Conservation (phyloP, 1,284 basidiomycete species). For the Xanthoconium separans region DNA sequence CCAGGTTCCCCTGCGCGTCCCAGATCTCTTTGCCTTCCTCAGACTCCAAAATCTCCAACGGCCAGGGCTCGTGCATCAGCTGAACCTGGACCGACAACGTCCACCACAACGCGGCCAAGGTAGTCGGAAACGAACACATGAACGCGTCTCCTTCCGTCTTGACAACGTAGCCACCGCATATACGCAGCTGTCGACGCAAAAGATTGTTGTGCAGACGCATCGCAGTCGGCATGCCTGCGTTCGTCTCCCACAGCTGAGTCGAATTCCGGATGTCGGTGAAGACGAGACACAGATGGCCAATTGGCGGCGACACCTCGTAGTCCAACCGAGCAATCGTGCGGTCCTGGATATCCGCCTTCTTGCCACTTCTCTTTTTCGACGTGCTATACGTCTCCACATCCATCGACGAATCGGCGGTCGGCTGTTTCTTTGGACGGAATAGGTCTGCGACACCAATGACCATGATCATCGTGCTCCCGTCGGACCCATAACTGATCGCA, state of each 20-base stretch:
- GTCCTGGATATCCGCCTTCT: conserved; percentile 52
- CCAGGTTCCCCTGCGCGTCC: conserved; percentile 68
- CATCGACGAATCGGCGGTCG: conserved; percentile 43
- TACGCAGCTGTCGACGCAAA: conserved; percentile 82
- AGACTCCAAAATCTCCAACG: conserved; percentile 89
- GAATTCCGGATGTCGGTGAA: conserved; percentile 99
- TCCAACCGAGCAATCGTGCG: conserved; percentile 62
- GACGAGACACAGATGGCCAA: conserved; percentile 89
- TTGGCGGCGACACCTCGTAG: conserved; percentile 84
- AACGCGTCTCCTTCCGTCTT: conserved; percentile 99
- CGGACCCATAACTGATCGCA: conserved; percentile 95
- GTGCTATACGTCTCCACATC: conserved; percentile 41
- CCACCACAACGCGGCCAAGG: conserved; percentile 89
- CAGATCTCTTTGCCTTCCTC: conserved; percentile 86
- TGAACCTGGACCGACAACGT: conserved; percentile 87
- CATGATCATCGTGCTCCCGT: conserved; percentile 98
- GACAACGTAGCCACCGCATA: conserved; percentile 97
- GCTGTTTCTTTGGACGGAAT: conserved; percentile 56
- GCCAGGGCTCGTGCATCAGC: conserved; percentile 89
- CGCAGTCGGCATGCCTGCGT: conserved; percentile 94
- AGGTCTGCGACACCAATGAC: conserved; percentile 85
- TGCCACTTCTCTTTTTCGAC: conserved; percentile 37
- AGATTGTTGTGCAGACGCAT: conserved; percentile 92
- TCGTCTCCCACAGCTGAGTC: conserved; percentile 96
- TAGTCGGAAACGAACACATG: conserved; percentile 96